These are phyloP conservation scores for Cladosporium sp. DNA, from an alignment of 2,329 filamentous ascomycete genomes.

Conservation along the genomic window DNA sequence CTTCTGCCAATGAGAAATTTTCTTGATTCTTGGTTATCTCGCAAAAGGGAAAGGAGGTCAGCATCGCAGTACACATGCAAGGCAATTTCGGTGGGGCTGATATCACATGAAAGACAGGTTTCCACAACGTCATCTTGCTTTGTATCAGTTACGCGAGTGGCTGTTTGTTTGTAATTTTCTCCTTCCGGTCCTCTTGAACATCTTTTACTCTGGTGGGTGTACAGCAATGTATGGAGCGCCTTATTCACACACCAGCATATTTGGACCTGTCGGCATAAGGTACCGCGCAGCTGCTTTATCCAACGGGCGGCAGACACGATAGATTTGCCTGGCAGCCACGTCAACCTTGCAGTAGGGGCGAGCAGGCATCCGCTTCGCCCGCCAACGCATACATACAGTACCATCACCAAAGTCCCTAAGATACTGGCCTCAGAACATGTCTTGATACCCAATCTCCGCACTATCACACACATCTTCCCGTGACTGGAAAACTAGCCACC, in stretches of 20 bases:
- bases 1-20: no score
- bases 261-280: neutral
- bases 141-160: neutral
- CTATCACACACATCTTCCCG: slow-evolving; percentile 10
- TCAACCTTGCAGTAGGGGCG: slow-evolving; percentile 14
- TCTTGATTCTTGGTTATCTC: no score
- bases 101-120: no score
- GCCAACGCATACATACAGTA: slow-evolving; percentile 4
- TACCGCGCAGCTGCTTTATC: neutral
- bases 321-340: slow-evolving; percentile 12
- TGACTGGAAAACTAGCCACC: neutral
- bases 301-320: neutral
- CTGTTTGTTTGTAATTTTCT: slow-evolving; percentile 2
- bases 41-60: no score
- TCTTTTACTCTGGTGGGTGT: neutral
- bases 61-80: no score
- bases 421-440: slow-evolving; percentile 3
- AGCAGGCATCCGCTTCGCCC: slow-evolving; percentile 15
- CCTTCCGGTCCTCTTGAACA: neutral
- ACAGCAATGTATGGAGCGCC: no score
- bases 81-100: no score
- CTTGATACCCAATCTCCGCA: slow-evolving; percentile 17
- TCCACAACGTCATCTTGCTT: neutral
- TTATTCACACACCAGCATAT: no score
- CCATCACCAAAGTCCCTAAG: neutral